A percentile compares a stretch with the other conserved stretches of the same genome.
These are phyloP conservation scores for Aspergillus costaricaensis DNA, from an alignment of 2,329 filamentous ascomycete genomes.

Conservation along the genomic window DNA sequence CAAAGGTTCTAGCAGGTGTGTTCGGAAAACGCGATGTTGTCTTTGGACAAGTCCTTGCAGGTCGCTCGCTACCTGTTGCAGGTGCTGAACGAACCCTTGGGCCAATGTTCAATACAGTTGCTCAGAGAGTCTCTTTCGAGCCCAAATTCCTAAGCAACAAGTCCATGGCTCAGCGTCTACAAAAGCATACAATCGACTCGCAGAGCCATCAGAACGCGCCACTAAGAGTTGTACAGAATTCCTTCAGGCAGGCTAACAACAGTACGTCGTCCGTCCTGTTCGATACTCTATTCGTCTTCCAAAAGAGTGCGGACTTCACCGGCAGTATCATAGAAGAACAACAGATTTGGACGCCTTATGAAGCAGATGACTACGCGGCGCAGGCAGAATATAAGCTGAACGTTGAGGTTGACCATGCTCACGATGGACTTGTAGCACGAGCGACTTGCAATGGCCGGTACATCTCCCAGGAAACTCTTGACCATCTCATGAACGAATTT, in stretches of 20 bases:
- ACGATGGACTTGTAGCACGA: constrained; percentile 22
- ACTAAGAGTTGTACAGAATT: constrained; percentile 51
- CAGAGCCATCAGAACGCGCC: constrained; percentile 55
- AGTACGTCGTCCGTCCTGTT: constrained; percentile 42
- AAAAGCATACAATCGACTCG: constrained; percentile 48
- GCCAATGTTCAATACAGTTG: constrained; percentile 59
- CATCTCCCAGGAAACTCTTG: constrained; percentile 22
- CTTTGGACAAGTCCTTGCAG: constrained; percentile 57
- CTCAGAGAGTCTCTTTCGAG: constrained; percentile 43
- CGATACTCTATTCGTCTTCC: constrained; percentile 57
- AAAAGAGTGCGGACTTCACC: constrained; percentile 35
- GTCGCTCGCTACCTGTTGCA: constrained; percentile 51
- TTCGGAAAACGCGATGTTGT: constrained; percentile 36
- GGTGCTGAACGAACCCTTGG: constrained; percentile 52
- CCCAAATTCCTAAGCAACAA: constrained; percentile 41
- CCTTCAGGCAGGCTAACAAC: constrained; percentile 40
- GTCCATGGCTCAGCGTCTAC: constrained; percentile 44
- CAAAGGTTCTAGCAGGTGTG: constrained; percentile 32
- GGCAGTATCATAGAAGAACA: constrained; percentile 17
- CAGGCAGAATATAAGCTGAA: constrained; percentile 35
- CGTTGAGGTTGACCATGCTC: constrained; percentile 31
- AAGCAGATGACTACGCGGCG: constrained; percentile 23
- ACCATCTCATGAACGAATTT: constrained; percentile 22
- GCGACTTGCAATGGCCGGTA: constrained; percentile 27
- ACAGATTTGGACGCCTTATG: constrained; percentile 27